Evolutionary conservation across 2,329 filamentous ascomycete genomes (phyloP).

Genomic region (Allantophomopsis lycopodina): DNA sequence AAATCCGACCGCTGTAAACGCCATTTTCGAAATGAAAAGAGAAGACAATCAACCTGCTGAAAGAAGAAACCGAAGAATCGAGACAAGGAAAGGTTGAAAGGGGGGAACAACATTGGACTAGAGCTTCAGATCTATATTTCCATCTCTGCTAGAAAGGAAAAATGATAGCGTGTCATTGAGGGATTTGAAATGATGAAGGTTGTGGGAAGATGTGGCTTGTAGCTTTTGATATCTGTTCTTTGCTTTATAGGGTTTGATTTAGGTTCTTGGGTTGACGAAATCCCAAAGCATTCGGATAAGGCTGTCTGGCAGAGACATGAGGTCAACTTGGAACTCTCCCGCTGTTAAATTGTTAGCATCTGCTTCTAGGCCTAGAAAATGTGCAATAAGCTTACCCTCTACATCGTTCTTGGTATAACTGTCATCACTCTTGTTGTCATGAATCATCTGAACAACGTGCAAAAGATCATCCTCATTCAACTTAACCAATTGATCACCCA

Average conservation of each 20-base stretch:
- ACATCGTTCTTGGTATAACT: constrained; percentile 97
- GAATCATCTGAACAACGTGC: constrained; percentile 93
- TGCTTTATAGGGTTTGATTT: not conserved
- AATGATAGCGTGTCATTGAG: too few relatives aligned
- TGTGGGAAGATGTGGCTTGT: too few relatives aligned
- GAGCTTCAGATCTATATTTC: too few relatives aligned
- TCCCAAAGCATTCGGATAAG: constrained; percentile 95
- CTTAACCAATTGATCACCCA: constrained; percentile 82
- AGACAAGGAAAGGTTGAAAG: too few relatives aligned
- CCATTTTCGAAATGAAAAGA: too few relatives aligned
- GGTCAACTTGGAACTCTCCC: constrained; percentile 94
- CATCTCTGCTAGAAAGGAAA: too few relatives aligned
- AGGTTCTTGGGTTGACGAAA: constrained; percentile 33
- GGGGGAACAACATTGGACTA: too few relatives aligned
- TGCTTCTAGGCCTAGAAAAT: constrained; percentile 1
- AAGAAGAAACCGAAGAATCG: too few relatives aligned
- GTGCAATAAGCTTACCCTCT: constrained; percentile 54
- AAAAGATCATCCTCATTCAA: constrained; percentile 86
- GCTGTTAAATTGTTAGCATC: constrained; percentile 31
- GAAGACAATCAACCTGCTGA: too few relatives aligned
- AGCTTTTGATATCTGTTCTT: too few relatives aligned
- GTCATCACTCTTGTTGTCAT: constrained; percentile 88
- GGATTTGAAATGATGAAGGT: too few relatives aligned
- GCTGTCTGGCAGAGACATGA: constrained; percentile 88
- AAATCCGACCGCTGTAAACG: too few relatives aligned